Percentiles rank a stretch among this genome's conserved stretches.
These are phyloP conservation scores for Spongiforma sp. DNA, from an alignment of 1,284 basidiomycete genomes.

Conservation along the genomic window DNA sequence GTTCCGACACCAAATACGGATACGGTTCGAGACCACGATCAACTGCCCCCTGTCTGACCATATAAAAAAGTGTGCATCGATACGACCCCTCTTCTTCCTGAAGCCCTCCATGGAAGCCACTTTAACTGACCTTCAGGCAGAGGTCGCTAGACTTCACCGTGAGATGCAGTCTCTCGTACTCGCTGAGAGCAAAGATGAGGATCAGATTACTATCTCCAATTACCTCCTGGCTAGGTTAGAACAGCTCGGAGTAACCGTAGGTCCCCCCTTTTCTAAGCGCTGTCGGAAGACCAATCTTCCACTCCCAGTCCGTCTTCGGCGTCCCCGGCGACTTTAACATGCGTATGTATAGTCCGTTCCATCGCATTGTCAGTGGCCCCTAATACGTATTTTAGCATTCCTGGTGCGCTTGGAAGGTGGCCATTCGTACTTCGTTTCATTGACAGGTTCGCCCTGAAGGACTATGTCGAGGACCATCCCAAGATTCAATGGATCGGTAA, in stretches of 20 bases:
- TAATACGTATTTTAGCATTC: conserved; percentile 42
- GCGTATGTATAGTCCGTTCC: conserved; percentile 39
- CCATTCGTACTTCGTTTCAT: background rate
- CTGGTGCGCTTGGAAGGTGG: conserved; percentile 47
- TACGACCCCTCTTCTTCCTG: background rate
- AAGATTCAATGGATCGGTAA: conserved; percentile 90
- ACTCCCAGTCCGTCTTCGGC: conserved; percentile 75
- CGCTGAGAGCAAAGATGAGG: conserved; percentile 37
- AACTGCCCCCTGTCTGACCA: no score
- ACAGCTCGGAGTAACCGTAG: conserved; percentile 70
- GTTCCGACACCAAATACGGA: no score
- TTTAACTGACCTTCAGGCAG: conserved; percentile 46
- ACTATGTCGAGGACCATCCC: conserved; percentile 85
- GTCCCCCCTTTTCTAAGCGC: conserved; percentile 7
- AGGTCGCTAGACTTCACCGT: conserved; percentile 59
- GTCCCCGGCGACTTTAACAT: conserved; percentile 96
- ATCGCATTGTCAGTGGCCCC: background rate
- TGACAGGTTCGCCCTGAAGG: conserved; percentile 46
- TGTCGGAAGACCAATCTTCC: background rate
- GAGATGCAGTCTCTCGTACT: conserved; percentile 52
- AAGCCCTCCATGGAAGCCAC: conserved; percentile 22
- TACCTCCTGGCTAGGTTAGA: conserved; percentile 76
- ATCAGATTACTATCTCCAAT: conserved; percentile 63
- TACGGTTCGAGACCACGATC: no score
- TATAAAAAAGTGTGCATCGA: conserved; percentile 8